Evolutionary conservation across 441 rosid species (phyloP).

Genomic region (Melianthus villosus): DNA sequence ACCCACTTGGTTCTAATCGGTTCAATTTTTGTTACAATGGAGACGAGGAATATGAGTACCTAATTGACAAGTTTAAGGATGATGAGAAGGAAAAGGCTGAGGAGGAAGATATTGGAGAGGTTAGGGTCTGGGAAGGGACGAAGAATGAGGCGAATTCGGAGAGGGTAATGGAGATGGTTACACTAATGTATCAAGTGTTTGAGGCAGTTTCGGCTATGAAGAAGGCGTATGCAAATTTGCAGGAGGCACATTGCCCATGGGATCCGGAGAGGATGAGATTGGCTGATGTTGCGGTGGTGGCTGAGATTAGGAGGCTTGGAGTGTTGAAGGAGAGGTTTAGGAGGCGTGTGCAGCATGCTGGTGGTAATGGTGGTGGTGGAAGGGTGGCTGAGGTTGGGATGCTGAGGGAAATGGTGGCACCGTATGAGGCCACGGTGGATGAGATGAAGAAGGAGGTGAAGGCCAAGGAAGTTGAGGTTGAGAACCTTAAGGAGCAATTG

Average conservation of each 20-base stretch:
- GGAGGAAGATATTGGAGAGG: slow-evolving; percentile 8
- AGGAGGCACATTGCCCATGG: slow-evolving; percentile 92
- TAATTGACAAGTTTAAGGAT: slow-evolving; percentile 19
- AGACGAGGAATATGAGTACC: slow-evolving; percentile 17
- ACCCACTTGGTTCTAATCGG: slow-evolving; percentile 57
- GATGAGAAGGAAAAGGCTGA: slow-evolving; percentile 12
- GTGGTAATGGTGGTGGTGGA: slow-evolving; percentile 8
- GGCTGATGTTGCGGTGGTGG: slow-evolving; percentile 70
- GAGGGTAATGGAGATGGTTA: slow-evolving; percentile 47
- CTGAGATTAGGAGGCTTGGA: slow-evolving; percentile 57
- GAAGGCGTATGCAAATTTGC: slow-evolving; percentile 53
- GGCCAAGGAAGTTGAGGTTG: slow-evolving; percentile 50
- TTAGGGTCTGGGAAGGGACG: slow-evolving; percentile 5
- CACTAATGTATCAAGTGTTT: slow-evolving; percentile 55
- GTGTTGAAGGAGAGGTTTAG: slow-evolving; percentile 60
- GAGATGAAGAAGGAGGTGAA: slow-evolving; percentile 72
- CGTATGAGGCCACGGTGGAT: slow-evolving; percentile 75
- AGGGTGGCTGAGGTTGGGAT: slow-evolving; percentile 22
- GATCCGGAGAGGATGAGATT: slow-evolving; percentile 75
- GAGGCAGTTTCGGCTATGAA: slow-evolving; percentile 58
- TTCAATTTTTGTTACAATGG: slow-evolving; percentile 20
- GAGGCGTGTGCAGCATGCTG: slow-evolving; percentile 29
- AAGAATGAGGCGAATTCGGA: slow-evolving; percentile 17
- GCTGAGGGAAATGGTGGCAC: slow-evolving; percentile 79
- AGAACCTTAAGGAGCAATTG: slow-evolving; percentile 63